Base-by-base conservation (phyloP, 169 alveolate species). In the Plasmodium gallinaceum region DNA sequence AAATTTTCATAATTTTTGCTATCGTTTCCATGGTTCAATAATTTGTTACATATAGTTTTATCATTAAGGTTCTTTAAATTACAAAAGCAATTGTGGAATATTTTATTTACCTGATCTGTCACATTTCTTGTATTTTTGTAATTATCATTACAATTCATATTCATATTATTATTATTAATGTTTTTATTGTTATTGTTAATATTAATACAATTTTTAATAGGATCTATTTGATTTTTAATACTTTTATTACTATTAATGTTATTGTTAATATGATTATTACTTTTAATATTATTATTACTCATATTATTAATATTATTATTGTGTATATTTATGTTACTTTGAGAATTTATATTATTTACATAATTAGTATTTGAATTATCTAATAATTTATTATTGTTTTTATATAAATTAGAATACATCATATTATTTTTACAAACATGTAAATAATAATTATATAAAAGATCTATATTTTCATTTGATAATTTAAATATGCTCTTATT, bases 81-180 rank as follows among this genome's bases (percentile, higher is more conserved):
- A 22, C 14, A 42, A 24, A 74, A 58, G 69, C 88, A 74, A 74
- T 43, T 61, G 24, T 60, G 71, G 39, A 74, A 74, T n/a, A 74
- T 58, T 45, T 66, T 58, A 32, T 74, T 74, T 51, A 74, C 73
- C 39, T 74, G 74, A 58, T 74, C 88, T 26, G 62, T 9, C 20
- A 58, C 74, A 48, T 64, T n/a, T 58, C 43, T 60, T 18, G 14
- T 7, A 12, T 75, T 22, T 22, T 46, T 60, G 20, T 24, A 64
- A 24, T 43, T 45, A 62, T 75, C 76, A 45, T 26, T 26, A 64
- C 6, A 10, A 16, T n/a, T 75, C 26, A 32, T 39, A 18, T 24
- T 45, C 43, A 43, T n/a, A 51, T 24, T 48, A 24, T 24, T 18
- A 48, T 26, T 43, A 18, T 0, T 43, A 51, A 5, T 48, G 8